Evolutionary conservation across 2,329 filamentous ascomycete species (phyloP).

Genomic region (Apiospora arundinis): DNA sequence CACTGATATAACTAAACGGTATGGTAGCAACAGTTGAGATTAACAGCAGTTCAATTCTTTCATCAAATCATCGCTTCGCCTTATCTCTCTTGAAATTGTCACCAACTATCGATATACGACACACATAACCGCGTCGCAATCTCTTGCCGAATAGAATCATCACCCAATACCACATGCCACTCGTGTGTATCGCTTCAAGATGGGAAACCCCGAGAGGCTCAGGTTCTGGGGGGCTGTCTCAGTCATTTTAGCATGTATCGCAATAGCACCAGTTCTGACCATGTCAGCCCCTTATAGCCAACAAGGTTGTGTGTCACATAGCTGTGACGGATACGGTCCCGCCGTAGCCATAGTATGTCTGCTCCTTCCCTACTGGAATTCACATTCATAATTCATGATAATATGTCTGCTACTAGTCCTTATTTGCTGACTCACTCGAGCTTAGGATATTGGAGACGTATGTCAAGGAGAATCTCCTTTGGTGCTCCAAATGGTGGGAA

Average conservation of each 20-base stretch:
- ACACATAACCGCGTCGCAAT: background rate
- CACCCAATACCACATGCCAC: background rate
- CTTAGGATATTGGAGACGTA: conserved; percentile 10
- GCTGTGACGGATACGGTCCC: background rate
- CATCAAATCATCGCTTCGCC: background rate
- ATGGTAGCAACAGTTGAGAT: background rate
- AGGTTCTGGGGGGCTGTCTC: background rate
- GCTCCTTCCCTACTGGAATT: background rate
- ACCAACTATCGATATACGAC: background rate
- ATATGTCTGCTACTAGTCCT: background rate
- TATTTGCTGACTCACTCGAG: background rate
- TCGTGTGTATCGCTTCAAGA: background rate
- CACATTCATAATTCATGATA: too few species aligned
- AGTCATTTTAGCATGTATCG: background rate
- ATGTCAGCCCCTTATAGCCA: background rate
- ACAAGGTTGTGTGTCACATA: background rate
- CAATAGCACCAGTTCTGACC: background rate
- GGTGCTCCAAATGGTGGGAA: background rate
- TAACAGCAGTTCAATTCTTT: background rate
- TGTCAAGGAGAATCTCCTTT: background rate
- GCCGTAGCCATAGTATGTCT: conserved; percentile 4
- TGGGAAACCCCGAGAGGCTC: background rate
- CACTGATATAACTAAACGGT: background rate
- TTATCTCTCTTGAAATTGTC: background rate
- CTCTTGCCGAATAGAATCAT: background rate